These are phyloP conservation scores for Tricholomella constricta DNA, from an alignment of 768 basidiomycete species.

Conservation along the genomic window DNA sequence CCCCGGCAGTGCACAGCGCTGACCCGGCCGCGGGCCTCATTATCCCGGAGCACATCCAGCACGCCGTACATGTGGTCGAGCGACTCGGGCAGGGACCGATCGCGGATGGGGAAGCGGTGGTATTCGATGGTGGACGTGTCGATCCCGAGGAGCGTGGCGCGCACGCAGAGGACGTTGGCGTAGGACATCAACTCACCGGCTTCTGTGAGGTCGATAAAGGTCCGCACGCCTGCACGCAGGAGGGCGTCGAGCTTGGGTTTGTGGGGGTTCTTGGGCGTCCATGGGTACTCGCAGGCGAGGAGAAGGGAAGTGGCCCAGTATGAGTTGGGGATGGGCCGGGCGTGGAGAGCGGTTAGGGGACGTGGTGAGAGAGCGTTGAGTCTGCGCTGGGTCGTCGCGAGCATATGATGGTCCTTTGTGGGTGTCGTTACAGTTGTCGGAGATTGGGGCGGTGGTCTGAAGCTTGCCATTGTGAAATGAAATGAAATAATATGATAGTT, in stretches of 20 bases:
- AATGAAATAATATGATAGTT: no score
- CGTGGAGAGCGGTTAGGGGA: constrained; percentile 23
- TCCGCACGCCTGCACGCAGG: constrained; percentile 70
- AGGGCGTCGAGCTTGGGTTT: constrained; percentile 75
- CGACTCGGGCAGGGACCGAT: constrained; percentile 66
- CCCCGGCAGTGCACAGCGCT: constrained; percentile 81
- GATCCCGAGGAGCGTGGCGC: constrained; percentile 58
- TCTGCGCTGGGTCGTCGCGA: constrained; percentile 14
- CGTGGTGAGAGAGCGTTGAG: constrained; percentile 21
- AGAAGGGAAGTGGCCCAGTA: constrained; percentile 80
- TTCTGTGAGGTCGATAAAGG: constrained; percentile 86
- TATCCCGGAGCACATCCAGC: constrained; percentile 60
- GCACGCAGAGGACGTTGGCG: constrained; percentile 49
- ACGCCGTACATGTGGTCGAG: constrained; percentile 59
- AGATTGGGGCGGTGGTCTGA: constrained; percentile 4
- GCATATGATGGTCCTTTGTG: constrained; percentile 16
- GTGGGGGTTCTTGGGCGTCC: constrained; percentile 57
- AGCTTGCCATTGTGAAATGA: constrained; percentile 10
- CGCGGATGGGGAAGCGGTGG: constrained; percentile 78
- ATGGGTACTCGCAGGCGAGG: constrained; percentile 83
- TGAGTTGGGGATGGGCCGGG: constrained; percentile 78
- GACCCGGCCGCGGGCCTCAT: constrained; percentile 57
- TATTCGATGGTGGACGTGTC: constrained; percentile 62
- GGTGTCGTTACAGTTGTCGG: background rate
- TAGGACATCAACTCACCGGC: constrained; percentile 75